Conservation (phyloP, 352 stramenopile species). For the Phytophthora hybrid region DNA sequence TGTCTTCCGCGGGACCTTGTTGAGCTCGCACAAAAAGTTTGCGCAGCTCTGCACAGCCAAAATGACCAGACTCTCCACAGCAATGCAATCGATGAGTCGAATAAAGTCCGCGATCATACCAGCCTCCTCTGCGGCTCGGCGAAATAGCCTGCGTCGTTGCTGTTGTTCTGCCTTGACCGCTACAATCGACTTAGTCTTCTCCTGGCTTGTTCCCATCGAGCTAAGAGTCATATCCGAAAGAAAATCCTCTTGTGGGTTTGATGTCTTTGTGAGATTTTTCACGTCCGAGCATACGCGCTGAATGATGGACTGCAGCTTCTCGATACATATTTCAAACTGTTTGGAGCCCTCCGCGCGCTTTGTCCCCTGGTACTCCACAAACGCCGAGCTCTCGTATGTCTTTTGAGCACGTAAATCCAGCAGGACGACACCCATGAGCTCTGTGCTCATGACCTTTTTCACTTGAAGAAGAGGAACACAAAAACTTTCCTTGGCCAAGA, state of each 20-base stretch:
- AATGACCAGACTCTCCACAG: conserved; percentile 91
- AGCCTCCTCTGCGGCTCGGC: conserved; percentile 88
- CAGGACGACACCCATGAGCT: conserved; percentile 85
- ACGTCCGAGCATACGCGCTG: conserved; percentile 92
- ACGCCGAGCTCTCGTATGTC: conserved; percentile 88
- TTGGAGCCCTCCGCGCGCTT: conserved; percentile 90
- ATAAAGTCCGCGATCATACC: conserved; percentile 94
- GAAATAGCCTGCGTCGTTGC: conserved; percentile 83
- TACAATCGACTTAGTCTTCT: conserved; percentile 94
- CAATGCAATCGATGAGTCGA: conserved; percentile 93
- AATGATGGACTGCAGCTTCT: conserved; percentile 91
- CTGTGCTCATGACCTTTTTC: conserved; percentile 89
- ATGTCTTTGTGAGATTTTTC: conserved; percentile 84
- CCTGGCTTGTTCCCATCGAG: conserved; percentile 47
- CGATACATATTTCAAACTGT: conserved; percentile 91
- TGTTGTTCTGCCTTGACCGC: conserved; percentile 92
- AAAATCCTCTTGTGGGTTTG: conserved; percentile 73
- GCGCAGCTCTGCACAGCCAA: conserved; percentile 86
- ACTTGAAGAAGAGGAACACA: conserved; percentile 88
- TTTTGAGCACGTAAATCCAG: conserved; percentile 89
- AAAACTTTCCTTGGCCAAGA: conserved; percentile 93
- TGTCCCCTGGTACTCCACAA: conserved; percentile 91
- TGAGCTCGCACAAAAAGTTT: conserved; percentile 90
- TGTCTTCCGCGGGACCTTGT: conserved; percentile 87
- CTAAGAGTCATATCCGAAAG: conserved; percentile 50